These are phyloP conservation scores for Pseudohyphozyma bogoriensis DNA, from an alignment of 768 basidiomycete species.

Conservation along the genomic window DNA sequence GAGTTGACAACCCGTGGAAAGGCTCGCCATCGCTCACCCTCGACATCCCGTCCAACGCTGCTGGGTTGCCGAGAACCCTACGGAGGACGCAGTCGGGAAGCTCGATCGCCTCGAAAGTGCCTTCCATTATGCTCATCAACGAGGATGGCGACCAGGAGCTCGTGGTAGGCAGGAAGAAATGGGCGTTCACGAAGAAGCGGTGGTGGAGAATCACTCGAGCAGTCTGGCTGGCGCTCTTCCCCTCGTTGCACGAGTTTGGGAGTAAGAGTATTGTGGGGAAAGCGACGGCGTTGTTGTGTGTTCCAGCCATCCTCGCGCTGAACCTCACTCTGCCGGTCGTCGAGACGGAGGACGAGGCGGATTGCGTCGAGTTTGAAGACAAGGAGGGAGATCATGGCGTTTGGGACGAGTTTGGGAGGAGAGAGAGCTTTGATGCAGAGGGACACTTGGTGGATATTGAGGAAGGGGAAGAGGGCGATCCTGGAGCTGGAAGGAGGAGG, in stretches of 20 bases:
- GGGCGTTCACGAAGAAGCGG: too few relatives aligned
- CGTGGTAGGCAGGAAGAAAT: too few relatives aligned
- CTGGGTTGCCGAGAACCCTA: not conserved
- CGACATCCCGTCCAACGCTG: slow-evolving; percentile 1
- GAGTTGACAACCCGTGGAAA: slow-evolving; percentile 23
- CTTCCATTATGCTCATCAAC: slow-evolving; percentile 24
- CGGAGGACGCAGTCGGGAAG: not conserved
- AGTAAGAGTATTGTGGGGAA: slow-evolving; percentile 61
- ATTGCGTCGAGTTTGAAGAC: slow-evolving; percentile 58
- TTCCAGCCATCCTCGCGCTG: slow-evolving; percentile 72
- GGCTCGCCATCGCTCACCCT: not conserved
- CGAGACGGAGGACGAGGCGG: slow-evolving; percentile 45
- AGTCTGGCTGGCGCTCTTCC: slow-evolving; percentile 62
- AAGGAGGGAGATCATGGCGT: slow-evolving; percentile 43
- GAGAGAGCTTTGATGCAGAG: too few relatives aligned
- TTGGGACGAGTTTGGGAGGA: too few relatives aligned
- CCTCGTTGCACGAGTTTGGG: slow-evolving; percentile 64
- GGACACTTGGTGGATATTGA: too few relatives aligned
- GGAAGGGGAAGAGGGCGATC: too few relatives aligned
- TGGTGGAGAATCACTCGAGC: slow-evolving; percentile 14
- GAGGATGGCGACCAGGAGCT: slow-evolving; percentile 12
- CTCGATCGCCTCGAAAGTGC: slow-evolving; percentile 4
- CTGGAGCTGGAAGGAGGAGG: too few relatives aligned
- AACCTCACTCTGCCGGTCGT: slow-evolving; percentile 89
- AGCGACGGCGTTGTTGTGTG: slow-evolving; percentile 66